Base-by-base conservation (phyloP, 2,329 filamentous ascomycete genomes). In the Fonsecaea multimorphosa region DNA sequence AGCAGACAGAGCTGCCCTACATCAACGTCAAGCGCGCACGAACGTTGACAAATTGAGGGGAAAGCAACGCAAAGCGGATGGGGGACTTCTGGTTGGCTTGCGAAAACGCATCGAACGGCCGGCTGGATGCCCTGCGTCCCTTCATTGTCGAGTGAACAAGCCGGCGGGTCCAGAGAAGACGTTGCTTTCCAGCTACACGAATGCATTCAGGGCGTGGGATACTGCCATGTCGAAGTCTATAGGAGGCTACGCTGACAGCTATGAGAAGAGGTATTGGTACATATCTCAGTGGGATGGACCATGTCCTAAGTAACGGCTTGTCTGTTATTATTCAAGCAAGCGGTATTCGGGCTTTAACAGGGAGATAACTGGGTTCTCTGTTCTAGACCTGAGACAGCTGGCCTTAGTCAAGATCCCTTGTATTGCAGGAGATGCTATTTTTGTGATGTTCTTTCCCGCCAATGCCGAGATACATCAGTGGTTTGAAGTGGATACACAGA, bases 171-270 rank as follows among this genome's bases (percentile, higher is more conserved):
- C 32, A 19, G 36, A 40, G 32, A 51, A 19, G 31, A 44, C 8
- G 38, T 24, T 59, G 34, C 29, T 32, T 27, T 36, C 32, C 31
- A 27, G 19, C 8, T 64, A 64, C 34, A 32, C 19, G 9, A n/a
- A 59, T 1, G 62, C 62, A 14, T 61, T 65, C 31, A 31, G 27
- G 14, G 19, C 19, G 1, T 65, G 63, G 63, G 49, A 65, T 51
- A 5, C 11, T 12, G 44, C 44, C 22, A 46, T 64, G 62, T 24
- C 54, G 11, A 31, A 60, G 34, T 44, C n/a, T 34, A 44, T 59
- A 14, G 22, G 46, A 12, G 55, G 61, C n/a, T 64, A 59, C 24
- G 44, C 29, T 12, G 46, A 40, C 38, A 14, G 54, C 31, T 24
- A 38, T 27, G 8, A 29, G 14, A 60, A 63, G 53, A 57, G 53